Evolutionary conservation across 192 early-diverging fungal genomes (phyloP).

Genomic region (Pilobolus umbonatus): DNA sequence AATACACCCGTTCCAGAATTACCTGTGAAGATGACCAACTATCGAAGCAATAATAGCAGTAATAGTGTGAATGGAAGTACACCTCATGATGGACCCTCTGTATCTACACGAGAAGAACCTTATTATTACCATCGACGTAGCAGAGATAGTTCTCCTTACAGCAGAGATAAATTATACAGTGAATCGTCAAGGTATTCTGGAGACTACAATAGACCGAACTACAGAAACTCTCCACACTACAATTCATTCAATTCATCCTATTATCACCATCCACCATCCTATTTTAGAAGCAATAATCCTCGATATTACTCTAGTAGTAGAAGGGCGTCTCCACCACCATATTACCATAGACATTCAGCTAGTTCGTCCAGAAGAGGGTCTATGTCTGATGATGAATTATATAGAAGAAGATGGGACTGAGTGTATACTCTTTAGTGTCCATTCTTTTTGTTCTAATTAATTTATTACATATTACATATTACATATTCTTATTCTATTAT

Average conservation of each 20-base stretch:
- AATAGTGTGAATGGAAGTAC: background rate
- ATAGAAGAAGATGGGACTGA: slow-evolving; percentile 12
- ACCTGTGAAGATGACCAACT: background rate
- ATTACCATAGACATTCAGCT: background rate
- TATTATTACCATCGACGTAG: slow-evolving; percentile 4
- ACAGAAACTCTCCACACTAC: background rate
- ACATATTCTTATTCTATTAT: too few species aligned
- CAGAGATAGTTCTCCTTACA: background rate
- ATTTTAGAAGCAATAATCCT: background rate
- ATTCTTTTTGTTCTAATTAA: too few species aligned
- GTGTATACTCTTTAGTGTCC: too few species aligned
- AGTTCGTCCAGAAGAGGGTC: slow-evolving; percentile 1
- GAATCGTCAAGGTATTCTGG: background rate
- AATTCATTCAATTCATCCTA: background rate
- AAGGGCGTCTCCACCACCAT: background rate
- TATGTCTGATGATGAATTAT: background rate
- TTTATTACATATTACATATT: too few species aligned
- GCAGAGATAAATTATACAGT: background rate
- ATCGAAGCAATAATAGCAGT: background rate
- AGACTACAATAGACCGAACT: background rate
- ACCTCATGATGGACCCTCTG: background rate
- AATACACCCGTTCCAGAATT: background rate
- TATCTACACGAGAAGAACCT: background rate
- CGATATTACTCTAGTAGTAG: background rate
- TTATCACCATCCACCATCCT: background rate